Base-by-base conservation (phyloP, 1,139 yeast genomes). In the Suhomyces ambrosiae region DNA sequence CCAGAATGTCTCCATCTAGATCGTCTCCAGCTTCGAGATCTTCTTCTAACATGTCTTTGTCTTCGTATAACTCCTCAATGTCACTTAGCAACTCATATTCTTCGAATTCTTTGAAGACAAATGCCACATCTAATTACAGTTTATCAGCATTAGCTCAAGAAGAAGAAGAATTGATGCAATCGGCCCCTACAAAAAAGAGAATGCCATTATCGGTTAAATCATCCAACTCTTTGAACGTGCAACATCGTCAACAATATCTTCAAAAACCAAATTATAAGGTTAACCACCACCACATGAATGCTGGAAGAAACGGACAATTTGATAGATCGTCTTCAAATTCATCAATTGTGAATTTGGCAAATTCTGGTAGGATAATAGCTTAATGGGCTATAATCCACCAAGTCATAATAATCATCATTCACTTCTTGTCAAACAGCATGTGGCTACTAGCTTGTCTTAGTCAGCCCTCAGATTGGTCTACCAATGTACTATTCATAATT, bases 121-220 rank as follows among this genome's bases (percentile, higher is more conserved):
- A 33, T n/a, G 33, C 33, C 6, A 23, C 41, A 13, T 46, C 52
- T 6, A 42, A 31, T 34, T 44, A 48, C 35, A 49, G 47, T 33
- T 37, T 48, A 35, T 41, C 47, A 13, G 42, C 36, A 29, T 36
- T 40, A 38, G 47, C 40, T 8, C 46, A 45, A 12, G 45, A 37
- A 19, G 50, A 45, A 25, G 48, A 44, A 18, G 51, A 44, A 6
- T 34, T 33, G 24, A 27, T 35, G 45, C 17, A 41, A 40, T 19
- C 41, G 43, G 23, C 40, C 25, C 38, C 38, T 2, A 22, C 28
- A 9, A 38, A 33, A 27, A 40, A 34, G 30, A 46, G 60, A 40
- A 33, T 46, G 12, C 63, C 65, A 18, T 52, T 61, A 33, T 45
- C 58, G 22, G 52, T 45, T 27, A 56, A 53, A 44, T 50, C 59